Base-by-base conservation (phyloP, 305 asterid genomes). In the Solanum hybrid region DNA sequence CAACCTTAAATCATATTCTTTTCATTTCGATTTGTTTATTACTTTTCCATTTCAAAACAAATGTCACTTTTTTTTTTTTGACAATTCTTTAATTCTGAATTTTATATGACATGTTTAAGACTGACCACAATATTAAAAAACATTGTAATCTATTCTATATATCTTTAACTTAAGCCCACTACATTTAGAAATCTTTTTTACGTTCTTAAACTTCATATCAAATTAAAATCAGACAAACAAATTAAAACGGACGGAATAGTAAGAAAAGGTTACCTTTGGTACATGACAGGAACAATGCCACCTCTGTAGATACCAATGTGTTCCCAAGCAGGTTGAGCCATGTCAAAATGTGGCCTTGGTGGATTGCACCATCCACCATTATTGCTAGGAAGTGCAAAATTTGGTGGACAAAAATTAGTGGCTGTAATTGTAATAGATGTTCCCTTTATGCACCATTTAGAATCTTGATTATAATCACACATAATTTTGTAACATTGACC, bases 311-410 rank as follows among this genome's bases (percentile, higher is more conserved):
- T 89, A 32, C 91, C 91, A 17, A 89, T 89, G 16, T 89, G 66
- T 85, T 84, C 85, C 90, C 90, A 89, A 72, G 88, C 90, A 35
- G 90, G 90, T 89, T 89, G 88, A 35, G 90, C 90, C 90, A 89
- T 89, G 86, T 89, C 90, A 51, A 89, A 89, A 75, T 84, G 90
- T 20, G 80, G 90, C 24, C 88, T 79, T 16, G 90, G 90, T 3
- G 90, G 88, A 36, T 85, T 89, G 78, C 90, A 89, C 90, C 90
- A 89, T 29, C 90, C 90, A 27, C 90, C 90, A 66, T 89, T 89
- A 64, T 85, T 64, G 12, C 88, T 89, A 42, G 90, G 90, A 72
- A 85, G 88, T 31, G 84, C 90, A 84, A 10, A 89, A 20, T 89
- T 89, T 82, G 90, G 90, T 73, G 90, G 90, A 7, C 90, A 89